These are phyloP conservation scores for Neurospora sp. DNA, from an alignment of 495 filamentous ascomycete genomes.

Conservation along the genomic window DNA sequence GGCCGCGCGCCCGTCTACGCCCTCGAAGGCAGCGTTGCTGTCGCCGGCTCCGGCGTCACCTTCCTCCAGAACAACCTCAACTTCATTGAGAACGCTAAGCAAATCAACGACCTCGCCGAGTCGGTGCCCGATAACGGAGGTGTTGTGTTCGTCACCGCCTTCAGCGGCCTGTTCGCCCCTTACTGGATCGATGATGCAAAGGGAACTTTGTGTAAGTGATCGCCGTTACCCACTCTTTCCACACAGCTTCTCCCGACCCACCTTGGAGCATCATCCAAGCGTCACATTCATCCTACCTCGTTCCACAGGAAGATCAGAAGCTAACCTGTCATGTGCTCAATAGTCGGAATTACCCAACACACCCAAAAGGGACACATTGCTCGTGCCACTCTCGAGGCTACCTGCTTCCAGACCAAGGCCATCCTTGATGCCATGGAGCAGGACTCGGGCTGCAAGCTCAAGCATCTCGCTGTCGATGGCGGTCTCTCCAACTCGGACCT, in stretches of 20 bases:
- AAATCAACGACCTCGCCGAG: conserved; percentile 74
- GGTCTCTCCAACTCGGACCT: conserved; percentile 91
- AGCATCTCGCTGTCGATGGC: conserved; percentile 78
- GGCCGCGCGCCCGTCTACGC: conserved; percentile 74
- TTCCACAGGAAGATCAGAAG: conserved; percentile 3
- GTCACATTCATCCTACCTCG: not conserved
- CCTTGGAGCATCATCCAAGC: not conserved
- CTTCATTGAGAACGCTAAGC: conserved; percentile 64
- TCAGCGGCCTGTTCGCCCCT: conserved; percentile 92
- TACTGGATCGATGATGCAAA: conserved; percentile 97
- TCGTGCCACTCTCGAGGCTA: conserved; percentile 87
- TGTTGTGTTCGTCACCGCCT: conserved; percentile 89
- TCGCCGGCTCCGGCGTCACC: conserved; percentile 81
- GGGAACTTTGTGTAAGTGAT: conserved; percentile 69
- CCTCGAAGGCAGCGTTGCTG: conserved; percentile 85
- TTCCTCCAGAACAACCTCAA: conserved; percentile 87
- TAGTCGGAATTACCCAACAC: conserved; percentile 84
- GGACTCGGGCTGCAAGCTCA: conserved; percentile 70
- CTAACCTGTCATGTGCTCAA: not conserved
- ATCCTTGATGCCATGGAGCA: conserved; percentile 93
- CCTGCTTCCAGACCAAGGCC: conserved; percentile 90
- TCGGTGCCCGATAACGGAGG: conserved; percentile 85
- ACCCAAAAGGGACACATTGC: conserved; percentile 87
- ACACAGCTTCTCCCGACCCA: not conserved
- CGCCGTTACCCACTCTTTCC: not conserved